These are phyloP conservation scores for Zygoascus bituminiphila DNA, from an alignment of 805 yeast species.

Conservation along the genomic window DNA sequence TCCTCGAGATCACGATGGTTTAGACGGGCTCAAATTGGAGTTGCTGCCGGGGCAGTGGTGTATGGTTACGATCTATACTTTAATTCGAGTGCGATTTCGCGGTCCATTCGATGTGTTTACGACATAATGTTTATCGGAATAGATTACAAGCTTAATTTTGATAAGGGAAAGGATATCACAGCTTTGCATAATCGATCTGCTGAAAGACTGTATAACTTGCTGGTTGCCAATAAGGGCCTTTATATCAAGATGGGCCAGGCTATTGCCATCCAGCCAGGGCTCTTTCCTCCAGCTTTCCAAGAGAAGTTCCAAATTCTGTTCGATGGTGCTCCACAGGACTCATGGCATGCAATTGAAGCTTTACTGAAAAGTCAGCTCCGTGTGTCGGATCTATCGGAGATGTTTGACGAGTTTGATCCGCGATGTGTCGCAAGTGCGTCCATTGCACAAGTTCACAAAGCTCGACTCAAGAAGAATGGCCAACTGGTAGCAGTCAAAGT, in stretches of 20 bases:
- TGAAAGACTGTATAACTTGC: slow-evolving; percentile 38
- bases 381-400: slow-evolving; percentile 31
- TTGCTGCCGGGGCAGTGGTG: slow-evolving; percentile 17
- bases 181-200: slow-evolving; percentile 55
- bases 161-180: slow-evolving; percentile 38
- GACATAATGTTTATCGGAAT: slow-evolving; percentile 44
- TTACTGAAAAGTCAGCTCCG: slow-evolving; percentile 32
- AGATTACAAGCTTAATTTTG: slow-evolving; percentile 51
- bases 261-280: slow-evolving; percentile 62
- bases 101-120: slow-evolving; percentile 46
- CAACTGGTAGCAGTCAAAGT: slow-evolving; percentile 84
- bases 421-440: slow-evolving; percentile 72
- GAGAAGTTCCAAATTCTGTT: slow-evolving; percentile 48
- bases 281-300: slow-evolving; percentile 60
- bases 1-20: neutral
- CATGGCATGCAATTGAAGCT: slow-evolving; percentile 33
- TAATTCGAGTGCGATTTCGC: slow-evolving; percentile 42
- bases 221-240: slow-evolving; percentile 46
- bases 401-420: slow-evolving; percentile 43
- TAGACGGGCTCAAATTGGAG: slow-evolving; percentile 5
- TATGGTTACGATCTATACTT: slow-evolving; percentile 32
- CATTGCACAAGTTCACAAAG: slow-evolving; percentile 88
- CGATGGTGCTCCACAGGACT: slow-evolving; percentile 59
- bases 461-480: slow-evolving; percentile 48
- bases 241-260: slow-evolving; percentile 76